phyloP scores from a whole-genome alignment of 306 rosid species.

The Rosa chinensis region DNA sequence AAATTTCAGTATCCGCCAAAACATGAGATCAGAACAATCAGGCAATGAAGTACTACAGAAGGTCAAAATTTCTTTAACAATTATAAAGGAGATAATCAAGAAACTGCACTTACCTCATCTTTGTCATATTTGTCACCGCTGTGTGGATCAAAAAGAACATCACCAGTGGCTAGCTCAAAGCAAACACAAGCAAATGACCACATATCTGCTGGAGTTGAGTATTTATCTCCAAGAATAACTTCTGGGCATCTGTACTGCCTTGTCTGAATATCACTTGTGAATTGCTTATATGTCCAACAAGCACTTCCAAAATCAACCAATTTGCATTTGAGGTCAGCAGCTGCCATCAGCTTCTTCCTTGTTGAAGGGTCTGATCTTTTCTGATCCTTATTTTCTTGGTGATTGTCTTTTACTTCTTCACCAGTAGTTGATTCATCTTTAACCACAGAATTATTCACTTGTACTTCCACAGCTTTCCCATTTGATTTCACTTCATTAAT shows the following conservation, averaged over 20 bases:
- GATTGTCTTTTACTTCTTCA: slow-evolving; percentile 46
- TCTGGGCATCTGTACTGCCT: slow-evolving; percentile 92
- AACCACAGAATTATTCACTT: slow-evolving; percentile 41
- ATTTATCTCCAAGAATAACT: slow-evolving; percentile 85
- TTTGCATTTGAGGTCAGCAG: slow-evolving; percentile 72
- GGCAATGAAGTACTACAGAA: background rate
- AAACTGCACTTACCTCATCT: slow-evolving; percentile 63
- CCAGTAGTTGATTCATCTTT: slow-evolving; percentile 24
- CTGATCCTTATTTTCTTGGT: slow-evolving; percentile 39
- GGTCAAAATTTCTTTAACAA: background rate
- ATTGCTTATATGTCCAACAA: slow-evolving; percentile 87
- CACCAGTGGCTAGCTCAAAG: slow-evolving; percentile 87
- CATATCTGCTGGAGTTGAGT: slow-evolving; percentile 79
- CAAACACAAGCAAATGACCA: slow-evolving; percentile 94
- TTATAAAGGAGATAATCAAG: background rate
- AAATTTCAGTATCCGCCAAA: background rate
- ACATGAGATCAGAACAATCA: slow-evolving; percentile 4
- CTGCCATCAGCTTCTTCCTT: slow-evolving; percentile 61
- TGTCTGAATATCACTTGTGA: slow-evolving; percentile 83
- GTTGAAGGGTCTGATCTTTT: slow-evolving; percentile 57
- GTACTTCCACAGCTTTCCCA: slow-evolving; percentile 44
- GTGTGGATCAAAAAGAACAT: slow-evolving; percentile 88
- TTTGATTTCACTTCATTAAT: slow-evolving; percentile 31
- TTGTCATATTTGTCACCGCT: slow-evolving; percentile 84
- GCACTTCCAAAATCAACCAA: slow-evolving; percentile 93